Conservation (phyloP, 129 eudicot genomes). For the Centella asiatica region DNA sequence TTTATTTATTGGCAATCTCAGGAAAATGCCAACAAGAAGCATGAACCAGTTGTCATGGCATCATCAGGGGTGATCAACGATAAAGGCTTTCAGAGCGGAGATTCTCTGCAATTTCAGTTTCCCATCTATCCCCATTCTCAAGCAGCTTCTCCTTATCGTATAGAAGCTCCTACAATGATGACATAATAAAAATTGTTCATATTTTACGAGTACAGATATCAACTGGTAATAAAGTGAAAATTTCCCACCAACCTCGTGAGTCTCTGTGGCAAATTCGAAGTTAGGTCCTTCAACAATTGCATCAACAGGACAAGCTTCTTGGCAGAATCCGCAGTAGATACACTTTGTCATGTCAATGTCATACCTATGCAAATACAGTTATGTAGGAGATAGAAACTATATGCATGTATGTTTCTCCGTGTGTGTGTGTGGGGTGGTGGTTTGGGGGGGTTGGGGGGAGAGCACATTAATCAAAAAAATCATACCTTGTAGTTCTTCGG, state of each 20-base stretch:
- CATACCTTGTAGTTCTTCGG: constrained; percentile 90
- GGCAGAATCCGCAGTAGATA: constrained; percentile 99
- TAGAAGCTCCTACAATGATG: constrained; percentile 60
- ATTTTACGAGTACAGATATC: too few species aligned
- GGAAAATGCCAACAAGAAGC: too few species aligned
- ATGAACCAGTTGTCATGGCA: too few species aligned
- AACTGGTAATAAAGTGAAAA: too few species aligned
- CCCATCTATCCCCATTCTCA: constrained; percentile 99
- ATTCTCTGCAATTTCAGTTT: constrained; percentile 97
- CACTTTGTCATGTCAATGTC: constrained; percentile 99
- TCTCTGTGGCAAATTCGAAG: constrained; percentile 97
- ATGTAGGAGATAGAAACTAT: constrained; percentile 1
- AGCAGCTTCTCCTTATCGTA: constrained; percentile 98
- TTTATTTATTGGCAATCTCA: too few species aligned
- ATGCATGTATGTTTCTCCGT: too few species aligned
- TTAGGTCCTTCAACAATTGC: constrained; percentile 99
- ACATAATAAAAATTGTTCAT: neutral
- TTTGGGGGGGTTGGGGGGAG: neutral
- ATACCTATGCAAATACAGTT: constrained; percentile 40
- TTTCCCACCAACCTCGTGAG: constrained; percentile 70
- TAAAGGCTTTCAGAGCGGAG: constrained; percentile 90
- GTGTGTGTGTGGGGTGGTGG: too few species aligned
- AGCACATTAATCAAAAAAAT: neutral
- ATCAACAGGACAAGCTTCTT: constrained; percentile 99
- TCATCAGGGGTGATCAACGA: constrained; percentile 38